Evolutionary conservation across 306 rosid species (phyloP).

Genomic region (Albizia julibrissin): DNA sequence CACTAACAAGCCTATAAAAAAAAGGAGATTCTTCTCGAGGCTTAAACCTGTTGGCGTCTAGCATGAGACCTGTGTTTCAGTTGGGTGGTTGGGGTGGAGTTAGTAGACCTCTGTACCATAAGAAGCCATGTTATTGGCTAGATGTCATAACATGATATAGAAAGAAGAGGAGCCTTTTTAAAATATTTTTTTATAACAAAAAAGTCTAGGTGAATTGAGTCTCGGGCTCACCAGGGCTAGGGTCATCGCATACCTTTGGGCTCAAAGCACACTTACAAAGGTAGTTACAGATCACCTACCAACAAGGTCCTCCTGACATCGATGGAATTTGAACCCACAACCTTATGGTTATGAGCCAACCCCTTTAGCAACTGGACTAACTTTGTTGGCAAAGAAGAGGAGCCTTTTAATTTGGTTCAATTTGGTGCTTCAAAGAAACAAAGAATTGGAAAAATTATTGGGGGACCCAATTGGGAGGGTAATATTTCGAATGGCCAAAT

Average conservation of each 20-base stretch:
- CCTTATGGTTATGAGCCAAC: no score
- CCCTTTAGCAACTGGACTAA: no score
- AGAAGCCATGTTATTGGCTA: conserved; percentile 13
- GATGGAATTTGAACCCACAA: no score
- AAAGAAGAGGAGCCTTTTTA: no score
- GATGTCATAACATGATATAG: conserved; percentile 4
- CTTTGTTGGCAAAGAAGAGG: background rate
- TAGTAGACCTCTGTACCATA: background rate
- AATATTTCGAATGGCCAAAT: background rate
- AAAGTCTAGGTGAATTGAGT: no score
- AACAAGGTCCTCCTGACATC: no score
- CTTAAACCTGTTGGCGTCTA: conserved; percentile 13
- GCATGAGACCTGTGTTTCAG: background rate
- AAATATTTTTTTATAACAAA: no score
- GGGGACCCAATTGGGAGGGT: background rate
- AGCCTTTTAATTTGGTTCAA: background rate
- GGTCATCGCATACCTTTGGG: no score
- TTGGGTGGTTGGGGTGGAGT: background rate
- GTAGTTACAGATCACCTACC: no score
- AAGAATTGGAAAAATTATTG: background rate
- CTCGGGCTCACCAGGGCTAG: no score
- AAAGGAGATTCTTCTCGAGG: background rate
- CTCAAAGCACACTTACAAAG: no score
- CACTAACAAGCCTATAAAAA: background rate
- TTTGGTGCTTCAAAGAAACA: background rate